Percentiles rank a stretch among this genome's conserved stretches.
phyloP scores from a whole-genome alignment of 352 stramenopile species.

The Thalassiosira mediterranea region DNA sequence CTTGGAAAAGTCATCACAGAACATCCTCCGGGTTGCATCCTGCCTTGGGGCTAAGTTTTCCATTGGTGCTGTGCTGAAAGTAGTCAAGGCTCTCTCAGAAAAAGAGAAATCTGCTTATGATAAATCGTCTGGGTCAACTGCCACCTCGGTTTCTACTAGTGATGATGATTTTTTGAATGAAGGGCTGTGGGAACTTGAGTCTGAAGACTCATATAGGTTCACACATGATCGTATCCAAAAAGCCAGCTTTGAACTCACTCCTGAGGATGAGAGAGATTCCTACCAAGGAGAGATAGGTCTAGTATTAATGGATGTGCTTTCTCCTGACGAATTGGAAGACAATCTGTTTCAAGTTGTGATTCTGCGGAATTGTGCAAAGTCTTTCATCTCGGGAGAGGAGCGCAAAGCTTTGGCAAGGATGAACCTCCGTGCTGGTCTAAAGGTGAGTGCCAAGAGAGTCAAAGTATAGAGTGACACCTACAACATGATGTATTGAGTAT shows the following conservation, averaged over 20 bases:
- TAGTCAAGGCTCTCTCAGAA: background rate
- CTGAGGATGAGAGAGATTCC: background rate
- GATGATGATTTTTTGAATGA: background rate
- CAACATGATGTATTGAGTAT: too few species aligned
- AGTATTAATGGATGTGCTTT: background rate
- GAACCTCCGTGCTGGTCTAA: background rate
- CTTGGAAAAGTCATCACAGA: background rate
- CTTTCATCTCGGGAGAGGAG: background rate
- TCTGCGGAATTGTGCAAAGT: background rate
- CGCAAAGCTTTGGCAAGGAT: constrained; percentile 4
- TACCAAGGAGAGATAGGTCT: background rate
- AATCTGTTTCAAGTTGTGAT: constrained; percentile 5
- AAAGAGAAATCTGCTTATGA: too few species aligned
- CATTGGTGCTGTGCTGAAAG: background rate
- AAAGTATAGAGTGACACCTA: too few species aligned
- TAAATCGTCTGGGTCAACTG: too few species aligned
- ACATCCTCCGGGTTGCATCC: constrained; percentile 10
- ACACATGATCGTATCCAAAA: constrained; percentile 1
- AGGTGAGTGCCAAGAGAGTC: too few species aligned
- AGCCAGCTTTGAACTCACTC: background rate
- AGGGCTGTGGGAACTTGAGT: constrained; percentile 6
- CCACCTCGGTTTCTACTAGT: too few species aligned
- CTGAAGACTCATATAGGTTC: background rate
- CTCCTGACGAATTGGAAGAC: background rate
- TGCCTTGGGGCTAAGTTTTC: constrained; percentile 28